These are phyloP conservation scores for Scedosporium apiospermum DNA, from an alignment of 2,329 filamentous ascomycete species.

Conservation along the genomic window DNA sequence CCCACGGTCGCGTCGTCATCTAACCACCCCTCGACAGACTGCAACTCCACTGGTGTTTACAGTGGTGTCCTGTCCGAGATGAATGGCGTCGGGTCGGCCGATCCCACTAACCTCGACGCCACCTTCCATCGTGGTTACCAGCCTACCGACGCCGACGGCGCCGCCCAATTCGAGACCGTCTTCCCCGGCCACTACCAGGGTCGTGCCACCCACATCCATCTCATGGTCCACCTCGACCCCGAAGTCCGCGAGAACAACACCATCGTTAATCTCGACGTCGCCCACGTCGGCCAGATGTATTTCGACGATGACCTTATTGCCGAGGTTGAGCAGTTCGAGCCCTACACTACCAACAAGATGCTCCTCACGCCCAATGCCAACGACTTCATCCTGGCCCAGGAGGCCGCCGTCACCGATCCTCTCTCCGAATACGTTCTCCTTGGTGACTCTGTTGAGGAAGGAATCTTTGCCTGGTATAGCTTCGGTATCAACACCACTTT, in stretches of 20 bases:
- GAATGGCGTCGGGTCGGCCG: slow-evolving; percentile 21
- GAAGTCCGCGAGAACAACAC: slow-evolving; percentile 38
- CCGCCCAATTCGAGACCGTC: slow-evolving; percentile 29
- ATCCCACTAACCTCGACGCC: slow-evolving; percentile 19
- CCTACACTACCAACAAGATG: slow-evolving; percentile 35
- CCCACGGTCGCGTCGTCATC: too few relatives aligned
- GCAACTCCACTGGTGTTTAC: slow-evolving; percentile 36
- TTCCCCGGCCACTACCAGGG: slow-evolving; percentile 34
- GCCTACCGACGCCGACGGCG: slow-evolving; percentile 27
- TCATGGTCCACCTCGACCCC: slow-evolving; percentile 22
- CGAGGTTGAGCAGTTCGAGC: slow-evolving; percentile 34
- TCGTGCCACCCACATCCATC: slow-evolving; percentile 31
- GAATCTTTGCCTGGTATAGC: slow-evolving; percentile 43
- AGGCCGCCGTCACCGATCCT: slow-evolving; percentile 42
- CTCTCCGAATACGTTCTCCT: slow-evolving; percentile 48
- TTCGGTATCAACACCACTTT: slow-evolving; percentile 34
- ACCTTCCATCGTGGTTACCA: slow-evolving; percentile 31
- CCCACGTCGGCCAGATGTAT: slow-evolving; percentile 55
- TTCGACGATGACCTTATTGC: slow-evolving; percentile 46
- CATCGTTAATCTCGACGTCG: slow-evolving; percentile 35
- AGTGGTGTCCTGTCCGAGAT: slow-evolving; percentile 25
- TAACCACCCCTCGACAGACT: slow-evolving; percentile 13
- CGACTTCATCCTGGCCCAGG: slow-evolving; percentile 37
- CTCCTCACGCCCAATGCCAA: slow-evolving; percentile 36
- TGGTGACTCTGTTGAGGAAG: slow-evolving; percentile 39